These are phyloP conservation scores for Paecilomyces sp. DNA, from an alignment of 2,329 filamentous ascomycete genomes.

Conservation along the genomic window DNA sequence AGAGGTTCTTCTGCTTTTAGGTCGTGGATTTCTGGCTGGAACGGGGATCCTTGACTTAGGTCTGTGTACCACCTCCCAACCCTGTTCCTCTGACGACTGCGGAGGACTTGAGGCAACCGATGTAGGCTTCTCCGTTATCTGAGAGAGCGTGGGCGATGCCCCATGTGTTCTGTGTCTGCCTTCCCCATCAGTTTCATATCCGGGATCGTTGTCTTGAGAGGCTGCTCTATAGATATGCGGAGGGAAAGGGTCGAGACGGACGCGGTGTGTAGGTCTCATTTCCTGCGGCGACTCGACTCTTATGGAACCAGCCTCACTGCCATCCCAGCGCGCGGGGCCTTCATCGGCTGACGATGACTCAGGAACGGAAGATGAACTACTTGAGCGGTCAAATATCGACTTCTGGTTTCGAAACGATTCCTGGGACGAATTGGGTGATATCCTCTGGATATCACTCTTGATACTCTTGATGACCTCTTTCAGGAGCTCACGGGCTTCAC, in stretches of 20 bases:
- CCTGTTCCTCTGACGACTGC: conserved; percentile 12
- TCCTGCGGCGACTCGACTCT: conserved; percentile 29
- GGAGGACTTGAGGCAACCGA: conserved; percentile 16
- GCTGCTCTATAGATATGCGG: conserved; percentile 25
- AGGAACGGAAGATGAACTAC: conserved; percentile 37
- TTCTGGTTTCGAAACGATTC: conserved; percentile 28
- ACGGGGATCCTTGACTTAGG: background rate
- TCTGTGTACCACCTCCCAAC: conserved; percentile 26
- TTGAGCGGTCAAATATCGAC: conserved; percentile 42
- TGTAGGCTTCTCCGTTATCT: conserved; percentile 20
- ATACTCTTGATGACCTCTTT: conserved; percentile 28
- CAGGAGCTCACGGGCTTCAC: conserved; percentile 28
- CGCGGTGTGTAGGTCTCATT: conserved; percentile 13
- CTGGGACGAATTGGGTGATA: conserved; percentile 37
- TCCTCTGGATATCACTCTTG: conserved; percentile 32
- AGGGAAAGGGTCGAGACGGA: conserved; percentile 24
- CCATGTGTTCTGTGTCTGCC: conserved; percentile 8
- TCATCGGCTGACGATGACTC: conserved; percentile 34
- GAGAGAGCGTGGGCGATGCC: conserved; percentile 22
- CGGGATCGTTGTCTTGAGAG: conserved; percentile 20
- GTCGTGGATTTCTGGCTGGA: background rate
- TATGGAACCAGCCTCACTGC: conserved; percentile 19
- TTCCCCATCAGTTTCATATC: conserved; percentile 29
- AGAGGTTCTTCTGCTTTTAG: conserved; percentile 5
- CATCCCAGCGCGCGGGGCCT: conserved; percentile 23